A percentile compares a stretch with the other conserved stretches of the same genome.
These are phyloP conservation scores for Annulohypoxylon moriforme DNA, from an alignment of 495 filamentous ascomycete genomes.

Conservation along the genomic window DNA sequence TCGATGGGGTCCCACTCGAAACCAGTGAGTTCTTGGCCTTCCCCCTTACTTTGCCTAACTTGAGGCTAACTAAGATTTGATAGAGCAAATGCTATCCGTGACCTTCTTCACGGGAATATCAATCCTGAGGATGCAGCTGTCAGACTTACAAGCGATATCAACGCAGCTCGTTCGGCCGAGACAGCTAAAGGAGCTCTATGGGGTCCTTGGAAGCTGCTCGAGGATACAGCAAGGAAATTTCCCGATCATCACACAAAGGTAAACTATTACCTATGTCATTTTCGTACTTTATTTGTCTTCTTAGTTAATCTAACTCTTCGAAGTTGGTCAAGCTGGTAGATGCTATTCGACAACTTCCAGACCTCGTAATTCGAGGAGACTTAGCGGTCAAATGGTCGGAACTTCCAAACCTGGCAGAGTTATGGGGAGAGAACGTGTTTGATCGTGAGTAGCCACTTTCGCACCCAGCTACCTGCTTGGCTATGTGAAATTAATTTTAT, in stretches of 20 bases:
- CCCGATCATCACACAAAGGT: constrained; percentile 28
- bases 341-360: constrained; percentile 22
- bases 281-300: background rate
- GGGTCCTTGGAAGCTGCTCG: constrained; percentile 23
- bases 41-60: background rate
- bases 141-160: constrained; percentile 16
- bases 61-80: background rate
- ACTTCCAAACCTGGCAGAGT: constrained; percentile 14
- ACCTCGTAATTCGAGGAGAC: constrained; percentile 23
- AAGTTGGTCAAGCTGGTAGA: constrained; percentile 28
- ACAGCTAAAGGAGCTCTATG: constrained; percentile 1
- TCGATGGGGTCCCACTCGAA: constrained; percentile 14
- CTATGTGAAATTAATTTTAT: background rate
- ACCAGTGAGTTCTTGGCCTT: constrained; percentile 16
- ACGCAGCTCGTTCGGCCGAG: constrained; percentile 7
- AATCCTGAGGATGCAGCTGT: constrained; percentile 19
- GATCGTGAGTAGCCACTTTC: constrained; percentile 26
- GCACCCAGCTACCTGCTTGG: background rate
- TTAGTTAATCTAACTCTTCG: constrained; percentile 5
- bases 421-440: constrained; percentile 31
- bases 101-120: constrained; percentile 22
- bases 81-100: constrained; percentile 24
- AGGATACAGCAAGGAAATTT: constrained; percentile 27
- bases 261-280: background rate
- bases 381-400: constrained; percentile 26